A percentile compares a stretch with the other conserved stretches of the same genome.
These are phyloP conservation scores for Kodamaea kakaduensis DNA, from an alignment of 805 yeast genomes.

Conservation along the genomic window DNA sequence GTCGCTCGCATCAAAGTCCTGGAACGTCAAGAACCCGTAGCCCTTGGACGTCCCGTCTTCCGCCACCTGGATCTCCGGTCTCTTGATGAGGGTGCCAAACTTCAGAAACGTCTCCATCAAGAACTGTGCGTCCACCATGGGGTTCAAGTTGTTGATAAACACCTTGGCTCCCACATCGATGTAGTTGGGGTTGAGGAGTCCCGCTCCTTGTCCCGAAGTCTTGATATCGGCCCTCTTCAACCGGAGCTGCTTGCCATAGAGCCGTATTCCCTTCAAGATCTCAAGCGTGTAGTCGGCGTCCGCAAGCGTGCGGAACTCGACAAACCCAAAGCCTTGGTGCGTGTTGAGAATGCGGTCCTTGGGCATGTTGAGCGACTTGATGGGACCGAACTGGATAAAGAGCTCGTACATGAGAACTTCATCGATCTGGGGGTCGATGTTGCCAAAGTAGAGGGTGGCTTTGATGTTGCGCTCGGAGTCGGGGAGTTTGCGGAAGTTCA, in stretches of 20 bases:
- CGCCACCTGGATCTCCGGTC: constrained; percentile 45
- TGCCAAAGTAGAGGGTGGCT: constrained; percentile 74
- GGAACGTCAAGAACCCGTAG: constrained; percentile 63
- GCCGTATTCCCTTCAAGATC: constrained; percentile 53
- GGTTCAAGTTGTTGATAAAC: constrained; percentile 59
- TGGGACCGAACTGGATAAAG: constrained; percentile 80
- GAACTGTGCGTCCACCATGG: constrained; percentile 57
- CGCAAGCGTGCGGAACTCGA: constrained; percentile 53
- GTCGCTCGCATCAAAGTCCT: constrained; percentile 66
- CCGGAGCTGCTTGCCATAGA: constrained; percentile 59
- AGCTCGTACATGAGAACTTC: constrained; percentile 76
- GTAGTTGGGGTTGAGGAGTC: constrained; percentile 12
- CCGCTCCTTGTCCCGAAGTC: constrained; percentile 7
- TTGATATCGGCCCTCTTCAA: constrained; percentile 48
- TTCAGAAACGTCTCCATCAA: constrained; percentile 55
- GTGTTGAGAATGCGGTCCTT: constrained; percentile 65
- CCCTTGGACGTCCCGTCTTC: constrained; percentile 51
- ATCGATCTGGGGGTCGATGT: constrained; percentile 69
- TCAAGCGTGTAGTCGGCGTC: constrained; percentile 71
- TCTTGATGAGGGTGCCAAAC: constrained; percentile 59
- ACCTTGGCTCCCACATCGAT: constrained; percentile 50
- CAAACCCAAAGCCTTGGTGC: constrained; percentile 88
- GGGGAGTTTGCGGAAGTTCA: constrained; percentile 27
- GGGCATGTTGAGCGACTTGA: constrained; percentile 67
- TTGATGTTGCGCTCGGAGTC: constrained; percentile 55